Evolutionary conservation across 345 rosid species (phyloP), one percentile per base, ranked within the genome.

Genomic region (Corchorus capsularis): DNA sequence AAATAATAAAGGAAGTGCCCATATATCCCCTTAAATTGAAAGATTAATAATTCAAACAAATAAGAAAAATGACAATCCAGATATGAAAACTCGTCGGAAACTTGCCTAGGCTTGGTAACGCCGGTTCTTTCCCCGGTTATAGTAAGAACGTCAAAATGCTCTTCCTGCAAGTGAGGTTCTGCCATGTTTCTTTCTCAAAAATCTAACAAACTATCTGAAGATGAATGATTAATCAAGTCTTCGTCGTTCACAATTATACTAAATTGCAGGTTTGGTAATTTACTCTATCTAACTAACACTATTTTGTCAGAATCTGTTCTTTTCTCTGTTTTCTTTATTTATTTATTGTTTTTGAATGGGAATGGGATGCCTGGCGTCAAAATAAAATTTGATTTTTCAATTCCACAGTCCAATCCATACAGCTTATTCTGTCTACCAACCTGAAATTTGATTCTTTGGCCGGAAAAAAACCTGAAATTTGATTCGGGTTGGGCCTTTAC

Each of bases 101-200:
- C 83, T 54, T 89, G 82, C 97, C 98, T 93, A 86, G 91, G 91
- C 77, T 93, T 93, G 74, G 92, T 71, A 41, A 83, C 62, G 75
- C 98, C 97, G 43, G 93, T 91, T 72, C 86, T 91, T 34, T 86
- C 60, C 35, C 95, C 94, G 69, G 92, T 79, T 74, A 82, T 81
- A 3, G 87, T 89, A 71, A 92, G 89, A 73, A 94, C 94, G 73
- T 92, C 98, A 63, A 94, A 70, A 80, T 81, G 74, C 77, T 94
- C 98, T 80, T 83, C 89, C n/a, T 71, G 72, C 27, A 50, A 5
- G 8, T 57, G 27, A 50, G 60, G 22, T 53, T 75, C 79, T 35
- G 80, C 78, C 86, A 81, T 83, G 1, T 39, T 37, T 47, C 49
- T 6, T 52, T 49, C 19, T 63, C 43, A 22, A 53, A 19, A n/a